Base-by-base conservation (phyloP, 2,329 filamentous ascomycete species). In the Pseudocercospora crystallina region DNA sequence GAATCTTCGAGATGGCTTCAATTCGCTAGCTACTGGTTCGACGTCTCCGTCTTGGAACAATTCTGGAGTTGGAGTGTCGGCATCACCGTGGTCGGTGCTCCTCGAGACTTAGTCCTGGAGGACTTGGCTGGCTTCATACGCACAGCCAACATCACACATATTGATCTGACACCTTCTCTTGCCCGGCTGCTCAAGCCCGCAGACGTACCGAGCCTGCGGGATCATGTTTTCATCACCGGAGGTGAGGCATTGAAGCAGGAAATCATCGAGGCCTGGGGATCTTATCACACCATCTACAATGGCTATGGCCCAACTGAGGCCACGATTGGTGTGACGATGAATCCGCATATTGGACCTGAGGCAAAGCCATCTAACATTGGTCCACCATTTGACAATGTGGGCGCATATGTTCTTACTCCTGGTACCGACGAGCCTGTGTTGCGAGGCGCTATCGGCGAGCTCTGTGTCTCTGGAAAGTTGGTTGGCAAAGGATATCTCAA, bases 61-160 rank as follows among this genome's bases (percentile, higher is more conserved):
- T 96, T 92, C 67, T 96, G 90, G 90, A 94, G 86, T 51, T 96
- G 91, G 91, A 90, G 86, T 26, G 87, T 94, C 1, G 90, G 90
- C 1, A 90, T 96, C 20, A 85, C 87, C 3, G 80, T 96, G 0
- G 86, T 92, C 2, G 85, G 88, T 2, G 90, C 89, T 5, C 87
- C 89, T 0, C 81, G 89, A 58, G 90, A 96, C 65, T 66, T 96
- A 1, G 85, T 96, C 1, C 84, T 96, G 31, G 89, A 94, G 61
- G 89, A 96, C 61, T 76, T 96, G 12, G 78, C 86, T 1, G 80
- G 80, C 1, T 83, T 85, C 0, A 92, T 96, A 51, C 81, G 80
- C 13, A 77, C 76, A 15, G 77, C 95, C 3, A 72, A 76, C 8
- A 92, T 96, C 56, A 96, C 91, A 0, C 91, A 96, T 64, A 90